phyloP scores from a whole-genome alignment of 306 rosid genomes.

The Vachellia collinsii region DNA sequence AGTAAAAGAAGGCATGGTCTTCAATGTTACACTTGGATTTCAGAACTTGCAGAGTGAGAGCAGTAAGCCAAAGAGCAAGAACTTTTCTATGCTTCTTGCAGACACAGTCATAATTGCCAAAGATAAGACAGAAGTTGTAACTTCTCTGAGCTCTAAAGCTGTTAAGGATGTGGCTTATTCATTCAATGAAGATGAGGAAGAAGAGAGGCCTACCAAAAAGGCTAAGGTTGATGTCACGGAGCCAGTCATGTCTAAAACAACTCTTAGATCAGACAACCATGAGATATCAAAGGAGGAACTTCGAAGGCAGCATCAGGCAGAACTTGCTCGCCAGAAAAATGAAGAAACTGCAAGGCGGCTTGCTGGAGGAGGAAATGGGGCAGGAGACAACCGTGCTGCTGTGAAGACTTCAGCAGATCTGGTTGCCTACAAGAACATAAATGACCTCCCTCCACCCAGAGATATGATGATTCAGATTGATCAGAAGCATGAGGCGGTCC shows the following conservation, averaged over 20 bases:
- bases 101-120: slow-evolving; percentile 61
- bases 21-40: slow-evolving; percentile 67
- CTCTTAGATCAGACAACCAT: slow-evolving; percentile 70
- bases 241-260: slow-evolving; percentile 54
- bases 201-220: slow-evolving; percentile 45
- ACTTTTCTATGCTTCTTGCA: slow-evolving; percentile 61
- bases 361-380: slow-evolving; percentile 56
- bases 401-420: slow-evolving; percentile 50
- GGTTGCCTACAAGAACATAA: slow-evolving; percentile 65
- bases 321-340: slow-evolving; percentile 76
- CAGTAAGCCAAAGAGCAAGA: slow-evolving; percentile 44
- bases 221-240: slow-evolving; percentile 42
- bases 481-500: slow-evolving; percentile 68
- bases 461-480: slow-evolving; percentile 74
- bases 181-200: slow-evolving; percentile 64
- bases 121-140: slow-evolving; percentile 60
- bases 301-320: slow-evolving; percentile 77
- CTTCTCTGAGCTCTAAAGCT: slow-evolving; percentile 55
- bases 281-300: slow-evolving; percentile 76
- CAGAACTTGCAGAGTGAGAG: slow-evolving; percentile 56
- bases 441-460: slow-evolving; percentile 58
- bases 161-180: slow-evolving; percentile 66
- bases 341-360: slow-evolving; percentile 77
- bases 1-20: slow-evolving; percentile 70
- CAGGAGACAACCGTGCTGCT: slow-evolving; percentile 53